Evolutionary conservation across 192 early-diverging fungal species (phyloP), one percentile per base, ranked within the genome.

Genomic region (Mortierella claussenii): DNA sequence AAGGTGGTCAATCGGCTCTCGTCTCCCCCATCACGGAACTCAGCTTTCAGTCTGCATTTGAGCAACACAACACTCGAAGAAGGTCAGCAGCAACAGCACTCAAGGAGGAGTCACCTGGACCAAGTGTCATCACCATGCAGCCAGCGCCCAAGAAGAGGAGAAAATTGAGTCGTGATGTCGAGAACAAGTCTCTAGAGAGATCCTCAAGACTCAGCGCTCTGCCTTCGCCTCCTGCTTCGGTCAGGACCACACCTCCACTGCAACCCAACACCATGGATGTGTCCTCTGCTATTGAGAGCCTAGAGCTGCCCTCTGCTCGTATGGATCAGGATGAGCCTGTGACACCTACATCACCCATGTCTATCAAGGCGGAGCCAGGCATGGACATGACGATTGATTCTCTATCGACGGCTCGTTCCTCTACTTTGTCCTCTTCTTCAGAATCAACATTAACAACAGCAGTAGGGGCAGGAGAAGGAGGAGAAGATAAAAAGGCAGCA

Each of bases 161-260:
- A 32, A 71, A 63, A 31, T 17, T 63, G 24, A 63, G 60, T 45
- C 60, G 45, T 44, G 15, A 65, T 3, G 44, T n/a, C n/a, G 68
- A 69, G 20, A 53, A 37, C 31, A 47, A 24, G 11, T 21, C 46
- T 33, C 24, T 48, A 2, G 23, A 20, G 12, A 31, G 40, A 23
- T 71, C 69, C 28, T 60, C 69, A 10, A 58, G 44, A 18, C 21
- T 52, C 12, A 55, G 32, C 23, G 48, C 73, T 0, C 30, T 67
- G 23, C 73, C 73, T 10, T 76, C 73, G 11, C 73, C 73, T 6
- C 63, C 71, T 0, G 44, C 73, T 2, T 66, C 73, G 12, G 63
- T 66, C 9, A 47, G 58, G 46, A 67, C 63, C 11, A 66, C 57
- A 8, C 63, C 73, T 20, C 64, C 63, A 23, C 30, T 76, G 56